These are phyloP conservation scores for Jatropha curcas DNA, from an alignment of 345 rosid genomes.

Conservation along the genomic window DNA sequence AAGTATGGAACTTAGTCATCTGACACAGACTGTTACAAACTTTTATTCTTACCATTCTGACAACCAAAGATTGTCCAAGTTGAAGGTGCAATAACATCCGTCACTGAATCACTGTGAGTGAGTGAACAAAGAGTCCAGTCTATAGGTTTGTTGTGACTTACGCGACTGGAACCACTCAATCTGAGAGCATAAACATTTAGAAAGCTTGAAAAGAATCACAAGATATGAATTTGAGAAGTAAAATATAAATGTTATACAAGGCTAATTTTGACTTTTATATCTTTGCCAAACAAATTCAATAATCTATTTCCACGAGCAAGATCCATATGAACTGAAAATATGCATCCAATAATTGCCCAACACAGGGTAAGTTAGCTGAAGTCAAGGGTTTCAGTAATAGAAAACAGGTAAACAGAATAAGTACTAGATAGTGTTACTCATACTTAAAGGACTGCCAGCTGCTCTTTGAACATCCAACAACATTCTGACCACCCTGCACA, in stretches of 20 bases:
- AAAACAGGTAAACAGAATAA: background rate
- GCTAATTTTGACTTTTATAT: background rate
- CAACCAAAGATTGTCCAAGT: conserved; percentile 94
- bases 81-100: conserved; percentile 95
- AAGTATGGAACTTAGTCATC: conserved; percentile 18
- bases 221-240: conserved; percentile 6
- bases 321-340: background rate
- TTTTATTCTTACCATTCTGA: conserved; percentile 68
- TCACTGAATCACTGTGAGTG: conserved; percentile 50
- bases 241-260: conserved; percentile 8
- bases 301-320: background rate
- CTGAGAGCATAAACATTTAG: conserved; percentile 37
- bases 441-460: conserved; percentile 77
- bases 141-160: conserved; percentile 44
- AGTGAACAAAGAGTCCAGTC: conserved; percentile 77
- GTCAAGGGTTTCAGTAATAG: background rate
- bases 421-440: background rate
- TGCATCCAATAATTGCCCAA: background rate
- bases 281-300: background rate
- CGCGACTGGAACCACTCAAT: conserved; percentile 57
- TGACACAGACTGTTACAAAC: conserved; percentile 2
- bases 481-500: conserved; percentile 56
- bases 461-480: conserved; percentile 56
- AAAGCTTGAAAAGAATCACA: conserved; percentile 17
- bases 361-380: background rate